A percentile compares a stretch with the other conserved stretches of the same genome.
These are phyloP conservation scores for Penicillium sp. DNA, from an alignment of 2,329 filamentous ascomycete genomes.

Conservation along the genomic window DNA sequence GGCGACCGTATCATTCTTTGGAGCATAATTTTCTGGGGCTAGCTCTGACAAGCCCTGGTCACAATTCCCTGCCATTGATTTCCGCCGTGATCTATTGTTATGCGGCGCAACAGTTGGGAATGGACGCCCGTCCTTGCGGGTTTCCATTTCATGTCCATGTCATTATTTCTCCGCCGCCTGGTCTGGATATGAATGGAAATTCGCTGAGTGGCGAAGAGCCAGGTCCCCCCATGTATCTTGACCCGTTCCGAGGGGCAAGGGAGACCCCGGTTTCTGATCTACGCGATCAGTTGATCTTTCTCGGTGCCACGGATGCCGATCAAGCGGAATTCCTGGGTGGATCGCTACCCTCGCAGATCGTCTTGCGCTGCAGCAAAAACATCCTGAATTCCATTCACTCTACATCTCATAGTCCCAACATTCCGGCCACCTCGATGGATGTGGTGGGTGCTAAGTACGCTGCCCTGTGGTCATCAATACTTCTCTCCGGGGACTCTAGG, in stretches of 20 bases:
- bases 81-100: constrained; percentile 85
- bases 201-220: constrained; percentile 14
- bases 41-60: constrained; percentile 68
- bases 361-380: constrained; percentile 75
- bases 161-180: constrained; percentile 65
- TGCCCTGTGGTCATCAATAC: constrained; percentile 68
- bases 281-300: constrained; percentile 57
- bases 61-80: constrained; percentile 82
- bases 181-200: constrained; percentile 61
- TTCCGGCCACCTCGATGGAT: constrained; percentile 46
- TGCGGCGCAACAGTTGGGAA: constrained; percentile 69
- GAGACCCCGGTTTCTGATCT: constrained; percentile 66
- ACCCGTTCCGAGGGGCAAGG: constrained; percentile 71
- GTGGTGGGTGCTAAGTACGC: constrained; percentile 67
- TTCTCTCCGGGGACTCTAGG: constrained; percentile 48
- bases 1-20: constrained; percentile 71
- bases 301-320: constrained; percentile 44
- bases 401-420: constrained; percentile 37
- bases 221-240: constrained; percentile 71
- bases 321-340: constrained; percentile 60
- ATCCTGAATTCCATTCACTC: constrained; percentile 71
- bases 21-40: constrained; percentile 87
- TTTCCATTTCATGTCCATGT: constrained; percentile 85
- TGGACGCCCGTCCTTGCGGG: constrained; percentile 76
- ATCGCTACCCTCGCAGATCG: constrained; percentile 65